Conservation (phyloP, 2,329 filamentous ascomycete species). For the Colletotrichum phormii region DNA sequence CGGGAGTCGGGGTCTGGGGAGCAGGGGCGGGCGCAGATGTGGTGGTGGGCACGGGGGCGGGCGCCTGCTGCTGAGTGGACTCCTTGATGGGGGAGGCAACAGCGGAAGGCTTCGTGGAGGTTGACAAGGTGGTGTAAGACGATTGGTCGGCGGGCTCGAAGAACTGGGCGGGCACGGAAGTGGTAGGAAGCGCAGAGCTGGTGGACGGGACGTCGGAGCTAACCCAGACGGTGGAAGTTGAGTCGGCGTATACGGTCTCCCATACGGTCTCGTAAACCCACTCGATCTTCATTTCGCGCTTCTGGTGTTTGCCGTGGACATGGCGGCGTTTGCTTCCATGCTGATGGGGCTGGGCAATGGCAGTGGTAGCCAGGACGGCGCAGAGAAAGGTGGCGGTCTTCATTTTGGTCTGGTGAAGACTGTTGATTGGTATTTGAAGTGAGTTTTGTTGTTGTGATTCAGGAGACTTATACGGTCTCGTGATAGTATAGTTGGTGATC, state of each 20-base stretch:
- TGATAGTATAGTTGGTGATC: conserved; percentile 11
- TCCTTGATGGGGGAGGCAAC: conserved; percentile 6
- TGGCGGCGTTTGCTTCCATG: conserved; percentile 49
- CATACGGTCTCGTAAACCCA: conserved; percentile 62
- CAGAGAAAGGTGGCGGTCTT: conserved; percentile 54
- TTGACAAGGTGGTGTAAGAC: conserved; percentile 25
- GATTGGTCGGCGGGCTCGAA: conserved; percentile 41
- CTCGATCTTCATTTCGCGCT: conserved; percentile 58
- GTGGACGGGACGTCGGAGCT: conserved; percentile 44
- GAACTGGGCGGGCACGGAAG: conserved; percentile 44
- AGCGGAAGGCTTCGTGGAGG: conserved; percentile 15
- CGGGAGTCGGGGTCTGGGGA: conserved; percentile 41
- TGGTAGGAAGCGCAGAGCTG: conserved; percentile 41
- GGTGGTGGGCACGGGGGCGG: conserved; percentile 30
- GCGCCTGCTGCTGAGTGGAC: conserved; percentile 26
- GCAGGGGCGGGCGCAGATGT: conserved; percentile 34
- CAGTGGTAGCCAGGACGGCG: conserved; percentile 57
- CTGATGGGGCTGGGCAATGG: conserved; percentile 63
- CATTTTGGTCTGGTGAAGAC: conserved; percentile 49
- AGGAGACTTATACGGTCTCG: conserved; percentile 23
- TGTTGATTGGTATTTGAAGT: conserved; percentile 1
- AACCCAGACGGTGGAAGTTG: conserved; percentile 59
- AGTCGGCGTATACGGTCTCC: conserved; percentile 61
- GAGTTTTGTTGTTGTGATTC: background rate
- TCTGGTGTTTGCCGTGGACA: conserved; percentile 48